A percentile compares a stretch with the other conserved stretches of the same genome.
These are phyloP conservation scores for Berkeleyomyces rouxiae DNA, from an alignment of 2,329 filamentous ascomycete species.

Conservation along the genomic window DNA sequence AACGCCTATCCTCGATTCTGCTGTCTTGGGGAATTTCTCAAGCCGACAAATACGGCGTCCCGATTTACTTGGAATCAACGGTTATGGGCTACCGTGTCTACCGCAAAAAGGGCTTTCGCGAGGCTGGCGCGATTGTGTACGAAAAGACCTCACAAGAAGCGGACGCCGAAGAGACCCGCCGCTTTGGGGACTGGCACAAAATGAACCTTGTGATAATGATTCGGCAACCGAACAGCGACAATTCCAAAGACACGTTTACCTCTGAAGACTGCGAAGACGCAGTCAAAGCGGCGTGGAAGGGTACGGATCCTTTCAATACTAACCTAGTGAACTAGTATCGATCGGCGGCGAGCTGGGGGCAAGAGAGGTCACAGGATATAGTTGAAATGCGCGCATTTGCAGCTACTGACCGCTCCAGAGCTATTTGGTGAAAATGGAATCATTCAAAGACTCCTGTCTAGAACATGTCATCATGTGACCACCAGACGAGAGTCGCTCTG, in stretches of 20 bases:
- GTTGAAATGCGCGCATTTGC: no score
- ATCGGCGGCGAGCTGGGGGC: no score
- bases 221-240: not conserved
- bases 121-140: constrained; percentile 6
- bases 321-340: no score
- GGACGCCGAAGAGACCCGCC: not conserved
- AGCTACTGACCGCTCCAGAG: no score
- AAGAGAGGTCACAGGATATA: no score
- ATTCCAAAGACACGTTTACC: not conserved
- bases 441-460: no score
- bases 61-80: constrained; percentile 11
- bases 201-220: constrained; percentile 11
- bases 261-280: not conserved
- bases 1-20: constrained; percentile 1
- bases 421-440: no score
- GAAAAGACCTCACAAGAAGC: not conserved
- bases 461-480: no score
- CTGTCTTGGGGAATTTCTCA: constrained; percentile 11
- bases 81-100: constrained; percentile 11
- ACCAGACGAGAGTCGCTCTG: no score
- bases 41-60: constrained; percentile 5
- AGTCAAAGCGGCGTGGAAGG: not conserved
- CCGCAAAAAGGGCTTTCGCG: constrained; percentile 7
- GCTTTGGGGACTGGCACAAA: constrained; percentile 4
- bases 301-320: not conserved